Base-by-base conservation (phyloP, 2,329 filamentous ascomycete species). In the Mycogone perniciosa region DNA sequence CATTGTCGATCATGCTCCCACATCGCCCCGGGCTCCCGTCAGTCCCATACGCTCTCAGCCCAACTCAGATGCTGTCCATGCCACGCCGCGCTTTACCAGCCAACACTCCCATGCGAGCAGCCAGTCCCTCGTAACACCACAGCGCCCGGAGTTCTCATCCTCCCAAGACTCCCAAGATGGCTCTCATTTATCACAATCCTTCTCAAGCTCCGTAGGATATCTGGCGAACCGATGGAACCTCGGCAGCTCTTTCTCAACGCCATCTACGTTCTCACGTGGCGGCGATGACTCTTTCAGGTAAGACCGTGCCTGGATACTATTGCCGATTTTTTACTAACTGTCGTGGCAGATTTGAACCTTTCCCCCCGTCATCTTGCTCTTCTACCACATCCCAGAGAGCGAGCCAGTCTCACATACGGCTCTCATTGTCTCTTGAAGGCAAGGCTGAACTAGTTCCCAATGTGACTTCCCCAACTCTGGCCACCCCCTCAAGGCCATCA, bases 391-490 rank as follows among this genome's bases (percentile, higher is more conserved):
- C 73, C 63, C 20, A 20, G 20, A 56, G 53, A 55, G 70, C 67
- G 46, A 68, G 70, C 41, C 68, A 70, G 44, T 69, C 74, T n/a
- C 77, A 80, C 30, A 78, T 95, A 51, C 84, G 89, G 44, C 76
- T 96, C 30, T 89, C 88, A 2, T 82, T 93, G 62, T 93, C 89
- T 13, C 78, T 91, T 31, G 89, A 96, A 62, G 92, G 92, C 58
- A 92, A 91, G 63, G 92, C 92, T n/a, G 86, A 92, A 61, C 76
- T 96, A 46, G 81, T 91, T 26, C 82, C 85, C 49, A 78, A 85
- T 55, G 81, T 85, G 56, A 75, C 78, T 31, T 86, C 79, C 33
- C 86, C 88, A 50, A 58, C 85, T 82, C 46, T 62, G 62, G 48
- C 64, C 80, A 76, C 53, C 74, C 62, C 61, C 45, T 77, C 60